phyloP scores from a whole-genome alignment of 805 yeast genomes.

The Kodamaea kakaduensis region DNA sequence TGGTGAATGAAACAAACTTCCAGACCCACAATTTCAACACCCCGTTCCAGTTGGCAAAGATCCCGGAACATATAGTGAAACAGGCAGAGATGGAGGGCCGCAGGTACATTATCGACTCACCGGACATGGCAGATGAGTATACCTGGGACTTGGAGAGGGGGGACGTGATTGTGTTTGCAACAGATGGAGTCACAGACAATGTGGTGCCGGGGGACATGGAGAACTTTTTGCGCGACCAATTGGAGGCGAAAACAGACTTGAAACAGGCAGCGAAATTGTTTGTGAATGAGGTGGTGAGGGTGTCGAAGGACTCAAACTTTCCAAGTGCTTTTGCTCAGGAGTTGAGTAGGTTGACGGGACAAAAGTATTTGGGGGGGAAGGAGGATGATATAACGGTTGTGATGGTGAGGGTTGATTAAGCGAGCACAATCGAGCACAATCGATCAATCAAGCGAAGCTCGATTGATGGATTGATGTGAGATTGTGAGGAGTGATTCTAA shows the following conservation, averaged over 20 bases:
- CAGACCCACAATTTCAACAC: slow-evolving; percentile 90
- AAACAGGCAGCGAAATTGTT: slow-evolving; percentile 49
- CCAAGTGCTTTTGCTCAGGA: slow-evolving; percentile 88
- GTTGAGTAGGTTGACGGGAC: slow-evolving; percentile 60
- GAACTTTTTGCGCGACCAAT: slow-evolving; percentile 55
- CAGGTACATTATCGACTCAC: slow-evolving; percentile 66
- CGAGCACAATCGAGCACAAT: no score
- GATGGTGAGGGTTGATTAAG: slow-evolving; percentile 55
- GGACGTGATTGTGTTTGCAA: slow-evolving; percentile 80
- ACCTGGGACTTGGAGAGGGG: slow-evolving; percentile 60
- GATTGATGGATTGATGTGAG: no score
- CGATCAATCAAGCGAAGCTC: no score
- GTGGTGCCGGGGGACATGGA: slow-evolving; percentile 70
- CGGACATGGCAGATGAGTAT: slow-evolving; percentile 64
- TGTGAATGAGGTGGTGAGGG: slow-evolving; percentile 60
- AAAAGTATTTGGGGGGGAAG: slow-evolving; percentile 82
- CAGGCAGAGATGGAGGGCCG: slow-evolving; percentile 54
- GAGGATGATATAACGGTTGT: slow-evolving; percentile 92
- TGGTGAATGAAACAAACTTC: slow-evolving; percentile 63
- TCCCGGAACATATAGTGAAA: slow-evolving; percentile 58
- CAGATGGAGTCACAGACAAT: slow-evolving; percentile 93
- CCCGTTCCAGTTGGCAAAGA: slow-evolving; percentile 84
- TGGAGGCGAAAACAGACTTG: slow-evolving; percentile 31
- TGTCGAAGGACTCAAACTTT: slow-evolving; percentile 68
- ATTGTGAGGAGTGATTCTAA: no score